A percentile compares a stretch with the other conserved stretches of the same genome.
These are phyloP conservation scores for Pseudozyma sp. DNA, from an alignment of 1,284 basidiomycete species.

Conservation along the genomic window DNA sequence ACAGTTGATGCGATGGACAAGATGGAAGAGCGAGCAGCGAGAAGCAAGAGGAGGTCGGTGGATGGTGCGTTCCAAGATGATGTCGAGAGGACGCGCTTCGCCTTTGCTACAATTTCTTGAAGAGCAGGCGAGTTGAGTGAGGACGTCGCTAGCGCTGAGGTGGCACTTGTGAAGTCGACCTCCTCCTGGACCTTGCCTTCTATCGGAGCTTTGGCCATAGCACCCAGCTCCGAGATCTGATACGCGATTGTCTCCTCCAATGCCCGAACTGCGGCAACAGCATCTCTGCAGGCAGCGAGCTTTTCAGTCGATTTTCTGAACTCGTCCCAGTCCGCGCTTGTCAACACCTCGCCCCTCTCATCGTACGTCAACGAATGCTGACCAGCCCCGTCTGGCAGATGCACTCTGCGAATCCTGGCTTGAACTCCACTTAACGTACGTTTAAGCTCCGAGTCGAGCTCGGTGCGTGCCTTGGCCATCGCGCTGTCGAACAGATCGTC, in stretches of 20 bases:
- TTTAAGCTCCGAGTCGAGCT: slow-evolving; percentile 15
- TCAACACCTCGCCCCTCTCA: slow-evolving; percentile 38
- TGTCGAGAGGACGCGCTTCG: slow-evolving; percentile 23
- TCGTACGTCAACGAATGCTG: slow-evolving; percentile 30
- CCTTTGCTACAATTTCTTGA: slow-evolving; percentile 21
- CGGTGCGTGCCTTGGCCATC: neutral
- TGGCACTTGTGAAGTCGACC: slow-evolving; percentile 23
- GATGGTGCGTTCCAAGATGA: slow-evolving; percentile 20
- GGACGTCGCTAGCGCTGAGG: slow-evolving; percentile 24
- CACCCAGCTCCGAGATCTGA: slow-evolving; percentile 34
- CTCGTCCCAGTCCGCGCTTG: slow-evolving; percentile 38
- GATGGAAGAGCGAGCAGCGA: slow-evolving; percentile 75
- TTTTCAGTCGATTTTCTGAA: slow-evolving; percentile 36
- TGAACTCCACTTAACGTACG: slow-evolving; percentile 6
- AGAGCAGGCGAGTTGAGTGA: slow-evolving; percentile 30
- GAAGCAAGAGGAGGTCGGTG: slow-evolving; percentile 71
- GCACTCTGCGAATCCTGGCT: slow-evolving; percentile 22
- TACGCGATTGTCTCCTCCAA: slow-evolving; percentile 36
- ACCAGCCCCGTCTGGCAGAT: slow-evolving; percentile 15
- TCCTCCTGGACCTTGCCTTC: neutral
- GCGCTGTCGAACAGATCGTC: slow-evolving; percentile 22
- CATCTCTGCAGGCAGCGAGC: slow-evolving; percentile 30
- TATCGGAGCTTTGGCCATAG: slow-evolving; percentile 9
- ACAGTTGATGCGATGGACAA: slow-evolving; percentile 78
- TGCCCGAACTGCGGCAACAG: slow-evolving; percentile 12